Base-by-base conservation (phyloP, 2,329 filamentous ascomycete genomes). In the Neoascochyta sp. region DNA sequence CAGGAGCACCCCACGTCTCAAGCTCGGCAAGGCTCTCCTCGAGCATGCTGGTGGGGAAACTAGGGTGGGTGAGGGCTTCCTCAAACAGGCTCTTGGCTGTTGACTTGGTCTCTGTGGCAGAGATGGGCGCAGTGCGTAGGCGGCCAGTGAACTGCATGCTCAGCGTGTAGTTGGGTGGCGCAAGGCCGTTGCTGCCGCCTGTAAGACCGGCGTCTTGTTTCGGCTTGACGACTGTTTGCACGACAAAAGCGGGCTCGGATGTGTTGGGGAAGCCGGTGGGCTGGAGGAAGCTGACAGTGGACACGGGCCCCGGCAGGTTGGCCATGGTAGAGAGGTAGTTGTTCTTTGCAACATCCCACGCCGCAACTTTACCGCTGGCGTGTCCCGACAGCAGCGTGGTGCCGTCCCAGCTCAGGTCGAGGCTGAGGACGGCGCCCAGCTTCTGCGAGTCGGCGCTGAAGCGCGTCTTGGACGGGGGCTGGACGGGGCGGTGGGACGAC, bases 311-410 rank as follows among this genome's bases (percentile, higher is more conserved):
- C 31, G 87, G 87, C 34, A 93, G 73, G 36, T 83, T 83, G 2
- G 77, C 72, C 25, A 90, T 54, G 29, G 81, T 78, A 3, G 79
- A 75, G 1, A 76, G 74, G 40, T 84, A 82, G 36, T 77, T 78
- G 37, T 78, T 76, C 44, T 81, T 80, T 20, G 79, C 78, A 15
- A 90, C 73, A 56, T 86, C 86, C 90, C 90, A 96, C 31, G 75
- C 73, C 17, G 86, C 68, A 22, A 95, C 74, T 52, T 84, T 85
- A 28, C 90, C 90, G 47, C 76, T 83, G 11, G 76, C 69, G 54
- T 96, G 89, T 5, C 89, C 89, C 3, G 88, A 88, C 15, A 95
- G 63, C 13, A 95, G 67, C 6, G 73, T 76, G 23, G 82, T 88
- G 15, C 86, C 85, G 58, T 95, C 90, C 62, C 92, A 89, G 53